Evolutionary conservation across 768 basidiomycete species (phyloP).

Genomic region (Trametes cubensis): DNA sequence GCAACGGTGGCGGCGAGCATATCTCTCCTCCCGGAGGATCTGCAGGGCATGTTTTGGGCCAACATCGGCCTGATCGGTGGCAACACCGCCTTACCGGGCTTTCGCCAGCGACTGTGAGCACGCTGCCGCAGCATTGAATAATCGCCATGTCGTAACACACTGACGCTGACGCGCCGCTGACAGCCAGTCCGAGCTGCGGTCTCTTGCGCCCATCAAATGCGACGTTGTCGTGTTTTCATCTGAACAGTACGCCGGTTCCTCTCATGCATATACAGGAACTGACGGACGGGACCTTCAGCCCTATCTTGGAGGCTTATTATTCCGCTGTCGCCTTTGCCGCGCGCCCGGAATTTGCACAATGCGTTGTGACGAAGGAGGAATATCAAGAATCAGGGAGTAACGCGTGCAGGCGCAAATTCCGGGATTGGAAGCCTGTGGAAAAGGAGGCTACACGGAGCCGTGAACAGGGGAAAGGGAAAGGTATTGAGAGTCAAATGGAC

Average conservation of each 20-base stretch:
- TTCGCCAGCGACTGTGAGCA: conserved; percentile 70
- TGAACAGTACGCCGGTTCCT: conserved; percentile 59
- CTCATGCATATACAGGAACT: conserved; percentile 14
- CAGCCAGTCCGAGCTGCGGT: conserved; percentile 74
- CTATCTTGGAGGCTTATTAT: conserved; percentile 66
- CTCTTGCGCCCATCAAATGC: conserved; percentile 80
- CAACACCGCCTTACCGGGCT: conserved; percentile 72
- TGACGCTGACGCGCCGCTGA: conserved; percentile 14
- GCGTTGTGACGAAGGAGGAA: conserved; percentile 74
- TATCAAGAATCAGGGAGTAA: conserved; percentile 83
- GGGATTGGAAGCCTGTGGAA: conserved; percentile 51
- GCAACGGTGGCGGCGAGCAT: conserved; percentile 78
- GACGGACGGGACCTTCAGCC: conserved; percentile 43
- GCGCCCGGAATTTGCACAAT: conserved; percentile 50
- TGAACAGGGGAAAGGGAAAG: conserved; percentile 24
- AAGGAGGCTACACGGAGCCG: conserved; percentile 16
- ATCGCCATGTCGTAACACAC: conserved; percentile 10
- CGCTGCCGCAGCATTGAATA: not conserved
- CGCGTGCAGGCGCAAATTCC: conserved; percentile 76
- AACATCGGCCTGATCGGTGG: conserved; percentile 93
- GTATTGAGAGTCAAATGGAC: conserved; percentile 5
- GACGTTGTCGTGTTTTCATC: conserved; percentile 75
- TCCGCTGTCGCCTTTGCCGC: conserved; percentile 62
- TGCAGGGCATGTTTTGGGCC: conserved; percentile 94
- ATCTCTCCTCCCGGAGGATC: conserved; percentile 69